Base-by-base conservation (phyloP, 306 rosid species). In the Hylodesmum podocarpum region DNA sequence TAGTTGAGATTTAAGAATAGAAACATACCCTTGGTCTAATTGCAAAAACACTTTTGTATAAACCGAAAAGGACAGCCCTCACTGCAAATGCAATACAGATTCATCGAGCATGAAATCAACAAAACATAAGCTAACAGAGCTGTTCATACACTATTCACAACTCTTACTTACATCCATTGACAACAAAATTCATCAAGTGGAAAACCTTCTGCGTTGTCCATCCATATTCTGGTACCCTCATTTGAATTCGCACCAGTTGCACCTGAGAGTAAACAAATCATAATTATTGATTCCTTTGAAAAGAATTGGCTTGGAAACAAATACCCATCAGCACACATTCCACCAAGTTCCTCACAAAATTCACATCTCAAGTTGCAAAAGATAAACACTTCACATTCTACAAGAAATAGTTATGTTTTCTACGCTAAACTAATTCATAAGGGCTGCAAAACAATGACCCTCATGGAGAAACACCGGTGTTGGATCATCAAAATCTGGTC, bases 171-270 rank as follows among this genome's bases (percentile, higher is more conserved):
- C 97, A 57, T 84, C 90, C 95, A 74, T 86, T 89, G 76, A 89
- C 92, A 66, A 86, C 12, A 75, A 88, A 88, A 83, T 87, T 91
- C 97, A 91, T 88, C 83, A 89, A 84, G 83, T 91, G 97, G 83
- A 91, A 91, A 83, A 83, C 87, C 84, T 88, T 91, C 80, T 91
- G 95, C 4, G 91, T 91, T 63, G 97, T 91, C 93, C 95, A 91
- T 16, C 91, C 97, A 81, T 79, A 89, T 76, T 89, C 97, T 7
- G 89, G 93, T 4, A 91, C 89, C 84, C 95, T 86, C 72, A 78
- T 51, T 58, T 91, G 93, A 88, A 91, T 89, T 5, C 97, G 84
- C 41, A 88, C 66, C 46, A 91, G 65, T 89, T 91, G 97, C 14
- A 86, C 80, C 95, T 91, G 80, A 37, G 14, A 46, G 21, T 8